These are phyloP conservation scores for Solanum verrucosum DNA, from an alignment of 257 asterid genomes.

Conservation along the genomic window DNA sequence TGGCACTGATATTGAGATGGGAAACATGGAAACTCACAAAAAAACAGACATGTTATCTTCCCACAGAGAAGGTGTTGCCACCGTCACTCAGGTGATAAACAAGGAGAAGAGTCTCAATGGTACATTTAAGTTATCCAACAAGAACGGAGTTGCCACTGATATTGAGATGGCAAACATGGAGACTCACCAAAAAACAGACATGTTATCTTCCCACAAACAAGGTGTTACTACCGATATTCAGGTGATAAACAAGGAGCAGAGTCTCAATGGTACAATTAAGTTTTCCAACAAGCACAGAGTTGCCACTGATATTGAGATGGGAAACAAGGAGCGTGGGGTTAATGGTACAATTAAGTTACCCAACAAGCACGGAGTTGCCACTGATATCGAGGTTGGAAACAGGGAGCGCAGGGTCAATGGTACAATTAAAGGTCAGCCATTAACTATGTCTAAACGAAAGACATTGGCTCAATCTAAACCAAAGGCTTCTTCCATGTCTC, in stretches of 20 bases:
- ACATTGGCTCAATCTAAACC: slow-evolving; percentile 16
- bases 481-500: slow-evolving; percentile 15
- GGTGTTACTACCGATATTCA: slow-evolving; percentile 11
- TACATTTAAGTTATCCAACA: slow-evolving; percentile 19
- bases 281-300: slow-evolving; percentile 14
- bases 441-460: slow-evolving; percentile 23
- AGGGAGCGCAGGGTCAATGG: slow-evolving; percentile 33
- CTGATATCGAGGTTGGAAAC: slow-evolving; percentile 13
- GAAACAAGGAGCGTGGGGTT: slow-evolving; percentile 9
- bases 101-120: slow-evolving; percentile 35
- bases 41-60: slow-evolving; percentile 16
- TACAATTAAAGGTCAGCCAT: slow-evolving; percentile 24
- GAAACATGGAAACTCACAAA: slow-evolving; percentile 9
- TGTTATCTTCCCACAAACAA: slow-evolving; percentile 20
- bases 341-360: slow-evolving; percentile 35
- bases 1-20: slow-evolving; percentile 16
- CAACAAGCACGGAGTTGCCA: slow-evolving; percentile 18
- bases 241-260: slow-evolving; percentile 13
- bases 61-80: slow-evolving; percentile 18
- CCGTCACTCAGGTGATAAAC: slow-evolving; percentile 9
- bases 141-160: slow-evolving; percentile 13
- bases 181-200: slow-evolving; percentile 13
- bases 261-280: slow-evolving; percentile 34
- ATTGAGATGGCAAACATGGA: slow-evolving; percentile 17
- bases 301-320: slow-evolving; percentile 18